Evolutionary conservation across 2,329 filamentous ascomycete genomes (phyloP).

Genomic region (Dothideomycetes sp.): DNA sequence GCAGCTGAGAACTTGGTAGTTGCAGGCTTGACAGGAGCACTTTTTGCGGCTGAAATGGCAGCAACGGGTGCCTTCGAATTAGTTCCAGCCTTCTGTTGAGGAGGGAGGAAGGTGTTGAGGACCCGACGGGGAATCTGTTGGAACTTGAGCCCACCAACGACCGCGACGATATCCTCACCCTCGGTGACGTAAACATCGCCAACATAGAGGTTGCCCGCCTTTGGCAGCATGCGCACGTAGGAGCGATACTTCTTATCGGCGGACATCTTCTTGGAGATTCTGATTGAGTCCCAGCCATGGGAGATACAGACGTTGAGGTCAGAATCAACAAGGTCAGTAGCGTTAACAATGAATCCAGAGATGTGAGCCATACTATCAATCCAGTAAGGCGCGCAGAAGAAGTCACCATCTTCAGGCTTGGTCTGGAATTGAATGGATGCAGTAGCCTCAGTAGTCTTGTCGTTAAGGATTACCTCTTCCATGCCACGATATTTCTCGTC

Average conservation of each 20-base stretch:
- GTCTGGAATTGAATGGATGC: conserved; percentile 44
- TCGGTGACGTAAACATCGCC: conserved; percentile 52
- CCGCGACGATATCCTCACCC: conserved; percentile 46
- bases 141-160: conserved; percentile 54
- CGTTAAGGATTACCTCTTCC: conserved; percentile 47
- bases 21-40: conserved; percentile 18
- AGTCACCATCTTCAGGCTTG: conserved; percentile 42
- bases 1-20: conserved; percentile 21
- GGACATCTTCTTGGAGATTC: conserved; percentile 41
- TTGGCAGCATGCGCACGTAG: conserved; percentile 51
- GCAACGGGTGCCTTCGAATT: conserved; percentile 26
- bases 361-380: conserved; percentile 48
- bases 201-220: conserved; percentile 43
- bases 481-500: conserved; percentile 47
- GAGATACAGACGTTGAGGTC: conserved; percentile 51
- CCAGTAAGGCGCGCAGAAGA: conserved; percentile 49
- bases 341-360: conserved; percentile 50
- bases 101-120: conserved; percentile 56
- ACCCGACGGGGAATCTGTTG: conserved; percentile 55
- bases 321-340: conserved; percentile 46
- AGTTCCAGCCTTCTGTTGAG: conserved; percentile 33
- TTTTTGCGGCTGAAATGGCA: conserved; percentile 24
- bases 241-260: conserved; percentile 44
- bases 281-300: conserved; percentile 51
- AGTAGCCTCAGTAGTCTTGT: conserved; percentile 44